Conservation (phyloP, 78 protist genomes). For the Dictyostelium firmibasis region DNA sequence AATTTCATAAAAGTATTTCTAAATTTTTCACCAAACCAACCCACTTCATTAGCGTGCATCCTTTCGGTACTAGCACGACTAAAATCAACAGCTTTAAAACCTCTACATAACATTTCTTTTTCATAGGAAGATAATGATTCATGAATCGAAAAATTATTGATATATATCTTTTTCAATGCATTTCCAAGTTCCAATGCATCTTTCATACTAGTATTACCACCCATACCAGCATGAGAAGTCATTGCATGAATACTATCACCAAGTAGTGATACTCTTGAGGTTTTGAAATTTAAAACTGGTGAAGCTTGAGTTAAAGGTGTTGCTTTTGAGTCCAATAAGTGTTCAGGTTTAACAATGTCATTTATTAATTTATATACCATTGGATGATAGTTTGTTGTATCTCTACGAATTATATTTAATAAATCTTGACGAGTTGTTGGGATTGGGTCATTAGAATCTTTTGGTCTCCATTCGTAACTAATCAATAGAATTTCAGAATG, state of each 20-base stretch:
- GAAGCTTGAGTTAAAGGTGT: neutral
- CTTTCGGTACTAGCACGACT: conserved; percentile 10
- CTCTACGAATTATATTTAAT: neutral
- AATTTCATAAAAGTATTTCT: conserved; percentile 4
- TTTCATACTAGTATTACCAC: conserved; percentile 23
- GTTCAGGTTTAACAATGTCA: neutral
- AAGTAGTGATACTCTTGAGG: conserved; percentile 3
- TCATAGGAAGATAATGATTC: neutral
- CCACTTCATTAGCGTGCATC: conserved; percentile 23
- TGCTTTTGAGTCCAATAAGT: neutral
- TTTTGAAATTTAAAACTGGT: neutral
- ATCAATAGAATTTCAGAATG: neutral
- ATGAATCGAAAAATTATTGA: neutral
- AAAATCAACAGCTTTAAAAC: conserved; percentile 16
- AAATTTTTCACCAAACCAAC: conserved; percentile 1
- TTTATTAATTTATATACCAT: neutral
- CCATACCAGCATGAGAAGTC: conserved; percentile 28
- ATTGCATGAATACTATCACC: conserved; percentile 18
- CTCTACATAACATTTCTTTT: neutral
- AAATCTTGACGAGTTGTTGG: neutral
- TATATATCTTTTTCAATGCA: neutral
- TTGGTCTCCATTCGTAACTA: neutral
- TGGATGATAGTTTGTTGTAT: neutral
- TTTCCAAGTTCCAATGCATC: conserved; percentile 14
- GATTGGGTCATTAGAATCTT: neutral